These are phyloP conservation scores for Fomitopsis serialis DNA, from an alignment of 768 basidiomycete species.

Conservation along the genomic window DNA sequence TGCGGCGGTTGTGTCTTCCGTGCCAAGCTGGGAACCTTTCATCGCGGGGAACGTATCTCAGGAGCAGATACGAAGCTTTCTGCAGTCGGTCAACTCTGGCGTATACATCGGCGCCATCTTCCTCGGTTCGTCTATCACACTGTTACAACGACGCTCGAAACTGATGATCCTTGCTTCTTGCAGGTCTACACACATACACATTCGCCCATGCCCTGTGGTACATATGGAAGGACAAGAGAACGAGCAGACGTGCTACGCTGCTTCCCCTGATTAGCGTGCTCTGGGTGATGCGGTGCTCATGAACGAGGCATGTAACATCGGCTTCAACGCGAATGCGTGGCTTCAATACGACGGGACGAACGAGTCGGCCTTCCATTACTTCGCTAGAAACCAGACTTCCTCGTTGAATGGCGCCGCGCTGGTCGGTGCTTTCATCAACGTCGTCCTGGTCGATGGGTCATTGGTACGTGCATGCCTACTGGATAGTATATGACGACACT, in stretches of 20 bases:
- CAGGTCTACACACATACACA: slow-evolving; percentile 1
- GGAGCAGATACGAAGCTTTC: too few relatives aligned
- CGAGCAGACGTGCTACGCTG: neutral
- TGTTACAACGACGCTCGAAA: too few relatives aligned
- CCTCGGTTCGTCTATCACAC: neutral
- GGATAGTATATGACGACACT: neutral
- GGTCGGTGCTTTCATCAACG: neutral
- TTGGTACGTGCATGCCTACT: neutral
- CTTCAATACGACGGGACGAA: neutral
- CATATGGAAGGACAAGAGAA: neutral
- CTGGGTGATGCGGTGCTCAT: neutral
- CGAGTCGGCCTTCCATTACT: neutral
- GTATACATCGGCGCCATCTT: slow-evolving; percentile 3
- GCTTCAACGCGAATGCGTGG: slow-evolving; percentile 3
- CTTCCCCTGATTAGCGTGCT: slow-evolving; percentile 1
- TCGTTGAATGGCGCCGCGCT: neutral
- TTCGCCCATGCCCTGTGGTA: neutral
- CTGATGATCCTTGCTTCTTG: neutral
- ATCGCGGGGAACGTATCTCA: too few relatives aligned
- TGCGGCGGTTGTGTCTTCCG: too few relatives aligned
- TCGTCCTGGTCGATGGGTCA: neutral
- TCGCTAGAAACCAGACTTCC: neutral
- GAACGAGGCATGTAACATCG: slow-evolving; percentile 4
- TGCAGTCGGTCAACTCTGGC: slow-evolving; percentile 4
- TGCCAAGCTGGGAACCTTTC: too few relatives aligned